Base-by-base conservation (phyloP, 2,329 filamentous ascomycete species). In the Clarireedia homoeocarpa region DNA sequence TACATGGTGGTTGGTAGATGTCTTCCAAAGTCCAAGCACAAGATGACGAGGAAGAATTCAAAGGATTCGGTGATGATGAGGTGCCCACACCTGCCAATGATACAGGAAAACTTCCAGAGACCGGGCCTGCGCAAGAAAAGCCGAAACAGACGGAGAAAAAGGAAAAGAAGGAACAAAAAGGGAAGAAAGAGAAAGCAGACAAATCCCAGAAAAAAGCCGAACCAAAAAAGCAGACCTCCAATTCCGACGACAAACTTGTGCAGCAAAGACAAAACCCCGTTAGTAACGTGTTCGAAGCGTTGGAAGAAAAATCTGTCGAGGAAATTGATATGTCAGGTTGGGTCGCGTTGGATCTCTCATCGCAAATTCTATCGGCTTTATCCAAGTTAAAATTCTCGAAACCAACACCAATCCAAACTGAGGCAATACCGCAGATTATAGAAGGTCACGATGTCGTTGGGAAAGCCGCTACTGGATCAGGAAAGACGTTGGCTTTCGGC, bases 401-500 rank as follows among this genome's bases (percentile, higher is more conserved):
- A 57, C 94, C 94, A 0, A 96, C 91, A 0, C 73, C 80, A 0
- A 96, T 99, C 57, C 94, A 99, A 70, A 73, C 77, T 20, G 78
- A 83, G 36, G 78, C 89, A 1, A 95, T 99, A 63, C 91, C 94
- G 0, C 81, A 88, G 53, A 88, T 96, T 47, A 70, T 92, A 20
- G 81, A 83, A 5, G 92, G 92, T 0, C 88, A 89, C 68, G 92
- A 99, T 71, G 86, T 97, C 15, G 88, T 99, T 61, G 94, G 94
- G 44, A 99, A 99, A 73, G 94, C 94, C 2, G 87, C 92, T 10
- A 99, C 94, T 0, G 94, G 94, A 62, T 97, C 94, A 14, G 94
- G 94, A 64, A 99, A 99, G 73, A 99, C 94, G 0, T 75, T 99
- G 46, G 92, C 94, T 0, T 99, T 96, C 71, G 90, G 87, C 1